A percentile compares a stretch with the other conserved stretches of the same genome.
Conservation (phyloP, 176 grass and related monocot species). For the Oryza longistaminata region DNA sequence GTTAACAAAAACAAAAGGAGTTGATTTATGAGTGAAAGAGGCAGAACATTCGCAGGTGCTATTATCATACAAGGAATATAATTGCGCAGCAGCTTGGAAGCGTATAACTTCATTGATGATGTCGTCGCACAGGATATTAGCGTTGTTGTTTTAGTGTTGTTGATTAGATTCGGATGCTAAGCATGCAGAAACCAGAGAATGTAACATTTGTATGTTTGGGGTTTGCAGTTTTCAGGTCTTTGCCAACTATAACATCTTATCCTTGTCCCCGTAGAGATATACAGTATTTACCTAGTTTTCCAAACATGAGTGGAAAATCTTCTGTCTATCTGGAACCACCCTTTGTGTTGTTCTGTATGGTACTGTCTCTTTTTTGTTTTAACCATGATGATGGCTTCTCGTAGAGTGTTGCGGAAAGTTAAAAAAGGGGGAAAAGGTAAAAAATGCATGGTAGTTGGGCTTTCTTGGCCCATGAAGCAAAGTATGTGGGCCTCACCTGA, state of each 20-base stretch:
- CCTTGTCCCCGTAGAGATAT: background rate
- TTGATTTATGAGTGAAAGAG: constrained; percentile 2
- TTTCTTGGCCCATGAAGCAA: background rate
- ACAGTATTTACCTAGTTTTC: background rate
- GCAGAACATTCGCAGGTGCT: constrained; percentile 19
- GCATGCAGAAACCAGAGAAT: background rate
- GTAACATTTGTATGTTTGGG: constrained; percentile 3
- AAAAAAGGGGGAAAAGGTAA: too few relatives aligned
- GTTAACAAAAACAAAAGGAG: constrained; percentile 12
- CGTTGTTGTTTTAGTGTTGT: constrained; percentile 27
- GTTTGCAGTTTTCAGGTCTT: background rate
- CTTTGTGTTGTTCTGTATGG: background rate
- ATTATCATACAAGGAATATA: background rate
- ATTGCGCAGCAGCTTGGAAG: background rate
- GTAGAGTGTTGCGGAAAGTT: too few relatives aligned
- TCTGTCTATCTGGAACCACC: background rate
- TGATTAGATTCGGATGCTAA: constrained; percentile 12
- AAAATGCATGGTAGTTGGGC: background rate
- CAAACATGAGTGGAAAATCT: background rate
- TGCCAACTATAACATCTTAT: background rate
- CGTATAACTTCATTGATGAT: background rate
- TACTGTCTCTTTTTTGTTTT: background rate
- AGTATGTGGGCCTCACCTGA: background rate
- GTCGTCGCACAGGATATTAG: background rate
- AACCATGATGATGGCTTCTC: too few relatives aligned